Percentiles rank a stretch among this genome's conserved stretches.
phyloP scores from a whole-genome alignment of 257 asterid species.

The Primulina huaijiensis region DNA sequence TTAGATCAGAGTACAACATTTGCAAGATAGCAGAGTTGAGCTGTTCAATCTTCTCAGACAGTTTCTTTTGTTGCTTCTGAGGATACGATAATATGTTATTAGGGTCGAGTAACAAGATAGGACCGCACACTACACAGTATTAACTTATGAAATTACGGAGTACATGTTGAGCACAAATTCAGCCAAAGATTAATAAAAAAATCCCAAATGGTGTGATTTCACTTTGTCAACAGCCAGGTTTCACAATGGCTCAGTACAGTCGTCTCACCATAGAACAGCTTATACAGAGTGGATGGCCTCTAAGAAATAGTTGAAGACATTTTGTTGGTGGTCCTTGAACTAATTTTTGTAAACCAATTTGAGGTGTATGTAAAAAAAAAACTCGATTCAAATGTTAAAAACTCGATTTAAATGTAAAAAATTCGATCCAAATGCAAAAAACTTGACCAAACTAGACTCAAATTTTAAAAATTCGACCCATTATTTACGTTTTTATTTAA shows the following conservation, averaged over 20 bases:
- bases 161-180: neutral
- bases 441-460: no score
- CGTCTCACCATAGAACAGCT: neutral
- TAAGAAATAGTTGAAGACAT: neutral
- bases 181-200: neutral
- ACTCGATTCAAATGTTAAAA: no score
- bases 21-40: slow-evolving; percentile 56
- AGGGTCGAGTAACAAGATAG: neutral
- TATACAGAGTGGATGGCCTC: no score
- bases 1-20: neutral
- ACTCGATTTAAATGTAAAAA: no score
- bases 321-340: neutral
- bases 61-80: slow-evolving; percentile 70
- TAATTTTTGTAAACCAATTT: no score
- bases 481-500: no score
- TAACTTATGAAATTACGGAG: neutral
- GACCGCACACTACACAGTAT: neutral
- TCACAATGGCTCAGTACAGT: neutral
- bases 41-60: slow-evolving; percentile 64
- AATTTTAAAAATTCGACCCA: no score
- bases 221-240: neutral
- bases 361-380: no score
- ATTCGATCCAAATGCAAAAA: no score
- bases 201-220: neutral
- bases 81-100: slow-evolving; percentile 18